Conservation (phyloP, 352 stramenopile genomes). For the Blastocystis sp. region DNA sequence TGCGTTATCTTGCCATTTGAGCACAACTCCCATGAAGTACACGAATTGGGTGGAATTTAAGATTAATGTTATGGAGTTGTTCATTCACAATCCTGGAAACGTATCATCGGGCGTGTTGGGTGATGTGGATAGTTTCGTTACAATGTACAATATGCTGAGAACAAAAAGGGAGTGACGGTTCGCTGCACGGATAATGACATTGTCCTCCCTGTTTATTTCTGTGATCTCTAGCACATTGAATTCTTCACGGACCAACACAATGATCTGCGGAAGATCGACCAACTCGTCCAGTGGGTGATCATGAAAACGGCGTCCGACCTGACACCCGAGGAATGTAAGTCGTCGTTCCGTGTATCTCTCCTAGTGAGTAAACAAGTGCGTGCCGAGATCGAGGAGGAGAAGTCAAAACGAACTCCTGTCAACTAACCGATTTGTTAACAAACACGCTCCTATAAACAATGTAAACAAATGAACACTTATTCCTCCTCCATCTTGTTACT, state of each 20-base stretch:
- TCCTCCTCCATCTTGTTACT: conserved; percentile 24
- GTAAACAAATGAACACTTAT: conserved; percentile 39
- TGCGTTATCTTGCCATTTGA: background rate
- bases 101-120: background rate
- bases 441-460: background rate
- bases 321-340: conserved; percentile 2
- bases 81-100: conserved; percentile 43
- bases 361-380: conserved; percentile 8
- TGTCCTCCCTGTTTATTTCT: background rate
- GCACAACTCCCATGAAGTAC: conserved; percentile 46
- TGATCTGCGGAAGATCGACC: conserved; percentile 37
- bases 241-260: background rate
- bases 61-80: conserved; percentile 19
- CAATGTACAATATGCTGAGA: conserved; percentile 49
- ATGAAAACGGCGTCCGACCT: conserved; percentile 21
- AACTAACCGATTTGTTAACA: conserved; percentile 2
- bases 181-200: conserved; percentile 52
- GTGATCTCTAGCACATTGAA: conserved; percentile 32
- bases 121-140: conserved; percentile 18
- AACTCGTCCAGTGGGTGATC: conserved; percentile 34
- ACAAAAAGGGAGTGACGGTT: conserved; percentile 41
- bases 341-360: background rate
- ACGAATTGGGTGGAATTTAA: conserved; percentile 45
- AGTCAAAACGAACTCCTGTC: background rate
- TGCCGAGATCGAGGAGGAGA: conserved; percentile 27